These are phyloP conservation scores for Fusarium sarcochroum DNA, from an alignment of 2,329 filamentous ascomycete genomes.

Conservation along the genomic window DNA sequence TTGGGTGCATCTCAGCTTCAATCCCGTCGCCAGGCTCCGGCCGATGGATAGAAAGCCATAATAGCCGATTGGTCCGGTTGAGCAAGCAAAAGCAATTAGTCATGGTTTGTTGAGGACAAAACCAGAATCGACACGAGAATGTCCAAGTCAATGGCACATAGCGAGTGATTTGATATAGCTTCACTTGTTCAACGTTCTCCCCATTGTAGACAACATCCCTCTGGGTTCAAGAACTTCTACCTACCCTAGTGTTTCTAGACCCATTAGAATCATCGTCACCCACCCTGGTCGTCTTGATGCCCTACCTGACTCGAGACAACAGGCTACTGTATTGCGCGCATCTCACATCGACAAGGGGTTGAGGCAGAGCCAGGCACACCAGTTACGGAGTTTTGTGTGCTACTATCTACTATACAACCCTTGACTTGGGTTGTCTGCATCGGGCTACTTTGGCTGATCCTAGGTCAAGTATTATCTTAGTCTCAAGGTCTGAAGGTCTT, in stretches of 20 bases:
- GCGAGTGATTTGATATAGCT: background rate
- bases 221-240: background rate
- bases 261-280: constrained; percentile 3
- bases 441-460: constrained; percentile 7
- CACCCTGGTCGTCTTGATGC: constrained; percentile 26
- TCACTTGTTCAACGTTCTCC: constrained; percentile 15
- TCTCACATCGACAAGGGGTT: constrained; percentile 19
- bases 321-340: constrained; percentile 21
- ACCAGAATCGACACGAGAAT: background rate
- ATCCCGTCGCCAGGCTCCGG: constrained; percentile 16
- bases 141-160: constrained; percentile 2
- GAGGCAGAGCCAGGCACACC: constrained; percentile 30
- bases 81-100: constrained; percentile 12
- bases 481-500: constrained; percentile 14
- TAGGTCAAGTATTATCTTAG: constrained; percentile 1
- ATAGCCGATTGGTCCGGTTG: constrained; percentile 11
- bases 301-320: constrained; percentile 34
- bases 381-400: constrained; percentile 30
- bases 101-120: background rate
- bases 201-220: constrained; percentile 4
- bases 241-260: constrained; percentile 3
- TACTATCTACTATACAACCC: constrained; percentile 13
- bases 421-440: constrained; percentile 4
- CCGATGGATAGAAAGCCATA: constrained; percentile 7
- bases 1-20: background rate